Percentiles rank a stretch among this genome's conserved stretches.
Evolutionary conservation across 805 yeast genomes (phyloP).

Genomic region (Ogataea allantospora): DNA sequence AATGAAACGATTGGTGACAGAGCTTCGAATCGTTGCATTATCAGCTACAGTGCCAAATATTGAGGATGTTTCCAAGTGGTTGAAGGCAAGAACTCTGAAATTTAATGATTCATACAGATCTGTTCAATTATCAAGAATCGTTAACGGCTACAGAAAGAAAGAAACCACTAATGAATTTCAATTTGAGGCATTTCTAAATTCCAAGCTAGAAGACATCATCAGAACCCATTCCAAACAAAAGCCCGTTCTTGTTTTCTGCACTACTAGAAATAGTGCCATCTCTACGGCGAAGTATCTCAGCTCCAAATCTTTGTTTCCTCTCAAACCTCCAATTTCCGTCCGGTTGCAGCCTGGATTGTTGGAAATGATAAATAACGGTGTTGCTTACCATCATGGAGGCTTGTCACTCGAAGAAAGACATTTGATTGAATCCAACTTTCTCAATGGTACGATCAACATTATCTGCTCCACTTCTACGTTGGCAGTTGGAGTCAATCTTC

Average conservation of each 20-base stretch:
- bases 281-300: conserved; percentile 44
- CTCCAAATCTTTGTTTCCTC: not conserved
- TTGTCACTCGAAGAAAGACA: conserved; percentile 45
- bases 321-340: conserved; percentile 2
- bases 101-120: conserved; percentile 51
- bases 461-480: conserved; percentile 59
- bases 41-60: conserved; percentile 58
- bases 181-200: conserved; percentile 44
- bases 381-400: conserved; percentile 63
- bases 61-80: conserved; percentile 46
- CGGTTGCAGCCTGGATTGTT: conserved; percentile 24
- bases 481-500: conserved; percentile 61
- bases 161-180: conserved; percentile 41
- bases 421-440: conserved; percentile 44
- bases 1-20: conserved; percentile 40
- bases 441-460: conserved; percentile 40
- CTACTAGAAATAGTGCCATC: conserved; percentile 49
- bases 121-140: conserved; percentile 40
- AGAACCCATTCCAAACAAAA: conserved; percentile 37
- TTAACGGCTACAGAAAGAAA: conserved; percentile 41
- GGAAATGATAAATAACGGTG: conserved; percentile 32
- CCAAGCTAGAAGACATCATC: conserved; percentile 41
- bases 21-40: conserved; percentile 43
- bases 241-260: conserved; percentile 51
- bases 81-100: conserved; percentile 38